Conservation (phyloP, 2,329 filamentous ascomycete species). For the Aspergillus novofumigatus region DNA sequence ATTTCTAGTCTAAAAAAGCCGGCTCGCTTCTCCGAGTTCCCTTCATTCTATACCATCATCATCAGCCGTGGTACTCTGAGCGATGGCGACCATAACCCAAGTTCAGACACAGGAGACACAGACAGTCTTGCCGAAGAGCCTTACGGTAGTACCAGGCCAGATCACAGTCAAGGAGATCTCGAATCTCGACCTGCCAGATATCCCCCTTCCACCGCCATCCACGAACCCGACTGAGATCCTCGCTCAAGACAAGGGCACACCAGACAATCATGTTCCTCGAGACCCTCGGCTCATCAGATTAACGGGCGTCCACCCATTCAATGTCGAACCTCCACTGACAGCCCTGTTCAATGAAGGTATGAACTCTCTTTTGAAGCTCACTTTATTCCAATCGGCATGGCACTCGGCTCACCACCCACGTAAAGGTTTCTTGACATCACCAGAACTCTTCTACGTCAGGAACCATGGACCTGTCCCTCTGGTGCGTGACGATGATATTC, state of each 20-base stretch:
- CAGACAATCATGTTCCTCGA: slow-evolving; percentile 74
- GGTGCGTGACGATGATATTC: slow-evolving; percentile 66
- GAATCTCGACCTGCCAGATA: slow-evolving; percentile 32
- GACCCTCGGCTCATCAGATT: slow-evolving; percentile 79
- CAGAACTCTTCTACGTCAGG: slow-evolving; percentile 84
- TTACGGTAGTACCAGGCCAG: slow-evolving; percentile 17
- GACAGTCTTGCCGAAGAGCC: slow-evolving; percentile 8
- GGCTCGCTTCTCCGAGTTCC: neutral
- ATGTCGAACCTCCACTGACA: slow-evolving; percentile 78
- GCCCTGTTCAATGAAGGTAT: slow-evolving; percentile 64
- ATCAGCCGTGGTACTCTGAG: neutral
- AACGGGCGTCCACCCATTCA: slow-evolving; percentile 87
- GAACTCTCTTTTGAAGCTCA: neutral
- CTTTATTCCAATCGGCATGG: neutral
- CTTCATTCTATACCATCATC: neutral
- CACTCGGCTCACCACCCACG: neutral
- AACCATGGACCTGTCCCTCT: slow-evolving; percentile 83
- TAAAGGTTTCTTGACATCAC: slow-evolving; percentile 77
- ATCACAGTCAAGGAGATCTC: slow-evolving; percentile 24
- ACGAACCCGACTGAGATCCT: slow-evolving; percentile 58
- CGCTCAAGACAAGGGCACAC: slow-evolving; percentile 74
- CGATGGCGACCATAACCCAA: slow-evolving; percentile 26
- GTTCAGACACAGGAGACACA: slow-evolving; percentile 21
- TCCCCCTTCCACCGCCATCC: slow-evolving; percentile 67
- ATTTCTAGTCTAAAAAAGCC: neutral